Conservation (phyloP, 495 filamentous ascomycete genomes). For the Penicillium mononematosum region DNA sequence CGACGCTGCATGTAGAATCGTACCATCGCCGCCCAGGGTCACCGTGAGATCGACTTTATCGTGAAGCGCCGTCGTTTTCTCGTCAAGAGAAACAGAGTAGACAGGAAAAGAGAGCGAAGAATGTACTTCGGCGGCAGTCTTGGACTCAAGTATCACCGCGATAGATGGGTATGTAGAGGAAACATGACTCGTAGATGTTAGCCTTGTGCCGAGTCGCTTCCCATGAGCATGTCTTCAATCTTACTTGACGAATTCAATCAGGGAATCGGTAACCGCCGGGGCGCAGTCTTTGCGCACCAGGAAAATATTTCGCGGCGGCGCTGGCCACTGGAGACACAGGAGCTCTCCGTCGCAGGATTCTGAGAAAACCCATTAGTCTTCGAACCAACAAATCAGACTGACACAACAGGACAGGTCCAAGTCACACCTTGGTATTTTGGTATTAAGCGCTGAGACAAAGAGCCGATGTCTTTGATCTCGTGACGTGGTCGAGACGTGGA, state of each 20-base stretch:
- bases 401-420: slow-evolving; percentile 3
- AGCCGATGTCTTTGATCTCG: slow-evolving; percentile 46
- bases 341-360: slow-evolving; percentile 60
- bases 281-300: slow-evolving; percentile 83
- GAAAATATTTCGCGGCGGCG: slow-evolving; percentile 84
- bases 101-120: slow-evolving; percentile 73
- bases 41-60: slow-evolving; percentile 82
- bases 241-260: slow-evolving; percentile 75
- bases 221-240: background rate
- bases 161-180: slow-evolving; percentile 74
- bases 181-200: slow-evolving; percentile 58
- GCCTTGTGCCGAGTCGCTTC: background rate
- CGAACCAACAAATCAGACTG: background rate
- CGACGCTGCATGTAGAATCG: slow-evolving; percentile 86
- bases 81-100: slow-evolving; percentile 50
- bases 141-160: slow-evolving; percentile 78
- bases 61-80: slow-evolving; percentile 42
- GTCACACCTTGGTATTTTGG: slow-evolving; percentile 55
- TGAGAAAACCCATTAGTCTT: slow-evolving; percentile 22
- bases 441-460: slow-evolving; percentile 41
- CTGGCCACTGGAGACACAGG: slow-evolving; percentile 83
- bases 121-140: slow-evolving; percentile 71
- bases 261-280: slow-evolving; percentile 64
- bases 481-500: slow-evolving; percentile 36
- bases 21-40: slow-evolving; percentile 93